Evolutionary conservation across 768 basidiomycete genomes (phyloP).

Genomic region (Pulveroboletus sp.): DNA sequence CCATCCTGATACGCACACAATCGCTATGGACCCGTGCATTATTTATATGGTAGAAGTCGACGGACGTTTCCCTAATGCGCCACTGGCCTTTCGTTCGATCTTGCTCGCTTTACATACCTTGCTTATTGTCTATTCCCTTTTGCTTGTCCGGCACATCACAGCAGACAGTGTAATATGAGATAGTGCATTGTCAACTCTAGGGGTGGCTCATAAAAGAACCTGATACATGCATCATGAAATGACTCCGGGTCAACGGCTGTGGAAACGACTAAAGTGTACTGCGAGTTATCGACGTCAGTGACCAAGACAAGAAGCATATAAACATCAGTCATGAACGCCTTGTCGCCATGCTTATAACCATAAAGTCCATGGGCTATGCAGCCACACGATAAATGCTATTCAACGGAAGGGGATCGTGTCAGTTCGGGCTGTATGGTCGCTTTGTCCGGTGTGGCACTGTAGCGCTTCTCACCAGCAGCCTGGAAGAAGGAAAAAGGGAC

Average conservation of each 20-base stretch:
- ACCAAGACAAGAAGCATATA: background rate
- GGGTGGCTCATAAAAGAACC: background rate
- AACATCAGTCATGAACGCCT: background rate
- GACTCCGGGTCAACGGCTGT: background rate
- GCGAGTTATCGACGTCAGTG: background rate
- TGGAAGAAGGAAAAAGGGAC: conserved; percentile 8
- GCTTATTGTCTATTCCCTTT: conserved; percentile 17
- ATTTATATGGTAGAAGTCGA: conserved; percentile 3
- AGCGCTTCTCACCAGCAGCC: background rate
- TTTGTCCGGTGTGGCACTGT: background rate
- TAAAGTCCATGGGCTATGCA: background rate
- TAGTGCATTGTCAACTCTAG: conserved; percentile 15
- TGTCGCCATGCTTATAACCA: background rate
- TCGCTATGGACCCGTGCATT: conserved; percentile 12
- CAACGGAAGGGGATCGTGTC: conserved; percentile 32
- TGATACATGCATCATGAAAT: background rate
- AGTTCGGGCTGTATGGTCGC: conserved; percentile 11
- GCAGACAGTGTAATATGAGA: conserved; percentile 12
- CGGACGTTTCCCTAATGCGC: background rate
- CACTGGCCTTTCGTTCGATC: conserved; percentile 6
- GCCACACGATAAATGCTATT: conserved; percentile 31
- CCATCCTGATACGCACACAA: background rate
- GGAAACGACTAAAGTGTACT: background rate
- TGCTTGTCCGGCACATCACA: conserved; percentile 5
- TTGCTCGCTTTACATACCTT: conserved; percentile 18